Conservation (phyloP, 2,329 filamentous ascomycete species). For the Pyricularia pennisetigena region DNA sequence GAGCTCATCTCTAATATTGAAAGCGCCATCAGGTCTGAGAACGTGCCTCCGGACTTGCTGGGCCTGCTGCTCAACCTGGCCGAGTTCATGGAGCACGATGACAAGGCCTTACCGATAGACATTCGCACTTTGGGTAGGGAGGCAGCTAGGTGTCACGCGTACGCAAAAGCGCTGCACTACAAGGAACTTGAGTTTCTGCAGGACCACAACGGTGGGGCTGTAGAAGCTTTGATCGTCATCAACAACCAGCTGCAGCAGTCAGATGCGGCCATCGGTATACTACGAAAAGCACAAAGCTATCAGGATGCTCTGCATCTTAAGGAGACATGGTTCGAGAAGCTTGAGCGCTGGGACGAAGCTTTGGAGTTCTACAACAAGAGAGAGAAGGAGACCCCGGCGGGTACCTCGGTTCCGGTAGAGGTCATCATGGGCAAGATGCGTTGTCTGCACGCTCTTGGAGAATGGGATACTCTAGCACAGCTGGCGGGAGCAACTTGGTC, state of each 20-base stretch:
- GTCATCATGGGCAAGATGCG: conserved; percentile 99
- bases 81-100: conserved; percentile 99
- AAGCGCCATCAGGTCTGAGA: conserved; percentile 85
- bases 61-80: conserved; percentile 91
- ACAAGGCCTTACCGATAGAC: conserved; percentile 96
- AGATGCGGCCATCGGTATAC: conserved; percentile 94
- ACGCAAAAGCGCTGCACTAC: conserved; percentile 96
- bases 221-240: conserved; percentile 96
- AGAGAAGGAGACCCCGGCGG: conserved; percentile 56
- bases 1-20: conserved; percentile 95
- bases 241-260: conserved; percentile 99
- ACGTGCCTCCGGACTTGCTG: conserved; percentile 91
- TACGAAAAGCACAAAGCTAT: conserved; percentile 91
- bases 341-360: conserved; percentile 97
- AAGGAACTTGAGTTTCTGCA: conserved; percentile 98
- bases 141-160: conserved; percentile 92
- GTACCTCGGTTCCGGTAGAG: conserved; percentile 62
- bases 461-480: conserved; percentile 89
- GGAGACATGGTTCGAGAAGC: conserved; percentile 98
- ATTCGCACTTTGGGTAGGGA: conserved; percentile 91
- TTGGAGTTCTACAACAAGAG: conserved; percentile 84
- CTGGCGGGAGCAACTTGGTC: conserved; percentile 91
- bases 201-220: conserved; percentile 89
- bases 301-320: conserved; percentile 87
- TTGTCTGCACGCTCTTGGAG: conserved; percentile 89